Evolutionary conservation across 306 rosid species (phyloP), one percentile per base, ranked within the genome.

Genomic region (Mimosa bimucronata): DNA sequence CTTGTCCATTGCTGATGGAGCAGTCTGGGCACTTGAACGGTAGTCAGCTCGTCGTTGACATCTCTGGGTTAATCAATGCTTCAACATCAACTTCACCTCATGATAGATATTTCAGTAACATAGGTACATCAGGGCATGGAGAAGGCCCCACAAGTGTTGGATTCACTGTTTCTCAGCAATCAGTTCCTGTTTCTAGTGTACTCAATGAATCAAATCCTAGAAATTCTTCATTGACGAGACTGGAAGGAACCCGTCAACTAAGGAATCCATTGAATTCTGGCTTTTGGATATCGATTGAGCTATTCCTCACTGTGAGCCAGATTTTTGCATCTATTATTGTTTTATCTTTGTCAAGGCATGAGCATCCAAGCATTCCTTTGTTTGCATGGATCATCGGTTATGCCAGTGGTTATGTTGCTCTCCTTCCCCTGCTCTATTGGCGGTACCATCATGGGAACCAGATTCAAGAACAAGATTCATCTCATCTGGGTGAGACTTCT

Each of bases 371-470:
- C 18, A 80, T 88, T 0, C 94, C 92, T 31, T 85, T 90, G 87
- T 84, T 83, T 78, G 85, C 76, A 12, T 90, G 94, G 94, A 82
- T 90, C 48, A 71, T 90, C 38, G 94, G 94, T 41, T 88, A 88
- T 80, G 88, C 92, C 67, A 83, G 86, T 80, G 94, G 94, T 37
- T 87, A 92, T 85, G 87, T 84, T 87, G 91, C 89, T 41, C 87
- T 86, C 34, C 86, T 90, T 66, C 94, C 94, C 78, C 89, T 90
- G 75, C 89, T 90, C 41, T 90, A 87, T 74, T 90, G 94, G 94
- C 92, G 92, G 70, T 90, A 90, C 81, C 75, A 74, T 50, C 88
- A 88, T 73, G 84, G 81, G 48, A 87, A 81, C 58, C 92, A 83
- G 79, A 62, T 64, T 78, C 82, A 84, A 79, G 92, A 82, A 69